These are phyloP conservation scores for Asterochloris sp. DNA, from an alignment of 139 green algal genomes.

Conservation along the genomic window DNA sequence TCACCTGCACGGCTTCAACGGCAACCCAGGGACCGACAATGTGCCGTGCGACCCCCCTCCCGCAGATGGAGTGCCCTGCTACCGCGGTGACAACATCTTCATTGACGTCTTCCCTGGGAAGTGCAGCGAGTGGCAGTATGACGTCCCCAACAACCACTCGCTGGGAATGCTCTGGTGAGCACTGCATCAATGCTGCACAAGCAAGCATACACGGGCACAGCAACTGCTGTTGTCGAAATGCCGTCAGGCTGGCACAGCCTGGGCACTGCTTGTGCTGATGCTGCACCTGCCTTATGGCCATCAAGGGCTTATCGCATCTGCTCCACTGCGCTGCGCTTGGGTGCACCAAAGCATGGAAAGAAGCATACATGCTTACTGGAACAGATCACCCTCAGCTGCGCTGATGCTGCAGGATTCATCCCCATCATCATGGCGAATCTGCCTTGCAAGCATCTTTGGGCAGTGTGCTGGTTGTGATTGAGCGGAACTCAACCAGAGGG, in stretches of 20 bases:
- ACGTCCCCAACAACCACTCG: constrained; percentile 7
- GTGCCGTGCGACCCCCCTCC: not conserved
- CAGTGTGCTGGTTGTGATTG: constrained; percentile 10
- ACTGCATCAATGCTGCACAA: no score
- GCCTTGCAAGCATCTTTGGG: not conserved
- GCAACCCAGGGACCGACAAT: constrained; percentile 15
- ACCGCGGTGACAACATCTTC: constrained; percentile 27
- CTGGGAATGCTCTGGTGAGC: no score
- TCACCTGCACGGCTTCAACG: constrained; percentile 23
- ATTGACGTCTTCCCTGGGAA: constrained; percentile 5
- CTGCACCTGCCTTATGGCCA: no score
- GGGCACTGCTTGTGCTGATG: no score
- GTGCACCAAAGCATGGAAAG: no score
- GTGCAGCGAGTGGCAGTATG: constrained; percentile 25
- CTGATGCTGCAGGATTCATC: constrained; percentile 14
- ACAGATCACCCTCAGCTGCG: not conserved
- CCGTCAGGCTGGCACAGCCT: no score
- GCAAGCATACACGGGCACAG: no score
- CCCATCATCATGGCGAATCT: constrained; percentile 20
- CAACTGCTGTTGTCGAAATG: no score
- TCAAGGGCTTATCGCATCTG: no score
- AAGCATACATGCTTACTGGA: not conserved
- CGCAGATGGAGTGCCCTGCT: constrained; percentile 3
- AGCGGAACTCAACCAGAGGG: constrained; percentile 3
- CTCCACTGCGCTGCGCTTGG: no score